A percentile compares a stretch with the other conserved stretches of the same genome.
phyloP scores from a whole-genome alignment of 169 alveolate species.

The Perkinsus olseni region DNA sequence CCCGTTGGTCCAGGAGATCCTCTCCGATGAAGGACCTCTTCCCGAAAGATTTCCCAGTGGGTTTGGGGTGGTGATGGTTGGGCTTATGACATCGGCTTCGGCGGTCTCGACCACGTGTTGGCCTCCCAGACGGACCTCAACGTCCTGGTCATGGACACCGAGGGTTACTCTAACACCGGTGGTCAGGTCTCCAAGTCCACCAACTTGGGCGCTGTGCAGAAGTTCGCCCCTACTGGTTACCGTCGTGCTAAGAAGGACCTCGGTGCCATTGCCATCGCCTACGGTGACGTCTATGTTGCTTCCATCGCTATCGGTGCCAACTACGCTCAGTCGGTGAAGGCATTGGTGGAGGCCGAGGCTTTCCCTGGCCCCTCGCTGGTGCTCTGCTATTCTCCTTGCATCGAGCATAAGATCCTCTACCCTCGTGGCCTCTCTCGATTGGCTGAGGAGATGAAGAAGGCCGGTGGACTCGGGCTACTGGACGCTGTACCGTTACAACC shows the following conservation, averaged over 20 bases:
- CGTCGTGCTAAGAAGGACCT: slow-evolving; percentile 46
- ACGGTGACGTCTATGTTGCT: slow-evolving; percentile 49
- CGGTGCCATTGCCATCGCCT: slow-evolving; percentile 52
- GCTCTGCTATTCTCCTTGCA: slow-evolving; percentile 48
- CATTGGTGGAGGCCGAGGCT: slow-evolving; percentile 48
- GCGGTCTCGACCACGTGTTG: slow-evolving; percentile 46
- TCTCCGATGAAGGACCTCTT: slow-evolving; percentile 20
- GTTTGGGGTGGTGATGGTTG: slow-evolving; percentile 56
- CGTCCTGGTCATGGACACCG: slow-evolving; percentile 47
- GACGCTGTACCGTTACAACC: slow-evolving; percentile 42
- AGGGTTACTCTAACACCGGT: slow-evolving; percentile 51
- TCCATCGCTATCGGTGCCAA: slow-evolving; percentile 47
- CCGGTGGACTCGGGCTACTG: slow-evolving; percentile 49
- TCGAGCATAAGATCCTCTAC: slow-evolving; percentile 41
- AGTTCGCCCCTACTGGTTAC: slow-evolving; percentile 47
- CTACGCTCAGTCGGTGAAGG: slow-evolving; percentile 33
- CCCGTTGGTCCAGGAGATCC: slow-evolving; percentile 15
- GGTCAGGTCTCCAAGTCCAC: slow-evolving; percentile 50
- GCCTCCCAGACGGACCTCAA: slow-evolving; percentile 32
- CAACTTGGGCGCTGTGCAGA: slow-evolving; percentile 49
- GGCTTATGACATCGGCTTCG: slow-evolving; percentile 55
- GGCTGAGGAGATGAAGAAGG: slow-evolving; percentile 35
- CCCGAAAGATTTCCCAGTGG: slow-evolving; percentile 40
- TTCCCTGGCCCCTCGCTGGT: slow-evolving; percentile 45
- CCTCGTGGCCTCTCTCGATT: slow-evolving; percentile 7